A percentile compares a stretch with the other conserved stretches of the same genome.
These are phyloP conservation scores for Phialophora expanda DNA, from an alignment of 2,329 filamentous ascomycete genomes.

Conservation along the genomic window DNA sequence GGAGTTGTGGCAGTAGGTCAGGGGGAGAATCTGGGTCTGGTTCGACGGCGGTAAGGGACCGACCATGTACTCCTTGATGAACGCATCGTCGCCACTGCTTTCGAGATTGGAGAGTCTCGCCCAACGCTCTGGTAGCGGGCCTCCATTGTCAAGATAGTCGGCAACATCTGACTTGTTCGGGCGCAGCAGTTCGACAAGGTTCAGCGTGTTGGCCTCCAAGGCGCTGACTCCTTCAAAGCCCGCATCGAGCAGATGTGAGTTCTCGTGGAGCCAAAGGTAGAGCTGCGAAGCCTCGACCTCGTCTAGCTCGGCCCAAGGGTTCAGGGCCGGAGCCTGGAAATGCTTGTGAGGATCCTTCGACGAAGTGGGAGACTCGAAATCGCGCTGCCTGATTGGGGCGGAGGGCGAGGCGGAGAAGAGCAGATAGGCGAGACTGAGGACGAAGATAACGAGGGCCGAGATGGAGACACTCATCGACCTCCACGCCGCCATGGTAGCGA, in stretches of 20 bases:
- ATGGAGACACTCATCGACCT: conserved; percentile 17
- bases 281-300: conserved; percentile 28
- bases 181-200: conserved; percentile 55
- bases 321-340: conserved; percentile 29
- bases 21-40: conserved; percentile 47
- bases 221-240: neutral
- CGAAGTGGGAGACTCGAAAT: neutral
- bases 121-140: conserved; percentile 48
- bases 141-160: conserved; percentile 51
- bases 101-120: conserved; percentile 52
- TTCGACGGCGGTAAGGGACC: conserved; percentile 54
- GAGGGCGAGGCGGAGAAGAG: conserved; percentile 10
- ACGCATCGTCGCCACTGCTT: conserved; percentile 18
- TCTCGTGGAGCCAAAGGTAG: conserved; percentile 24
- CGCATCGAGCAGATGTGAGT: conserved; percentile 12
- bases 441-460: conserved; percentile 26
- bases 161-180: conserved; percentile 57
- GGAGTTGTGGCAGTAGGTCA: conserved; percentile 53
- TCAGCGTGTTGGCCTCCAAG: conserved; percentile 52
- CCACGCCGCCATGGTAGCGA: conserved; percentile 23
- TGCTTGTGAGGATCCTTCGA: conserved; percentile 19
- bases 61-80: conserved; percentile 51
- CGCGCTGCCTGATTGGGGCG: conserved; percentile 11
- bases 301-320: conserved; percentile 30
- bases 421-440: conserved; percentile 28